Evolutionary conservation across 805 yeast genomes (phyloP).

Genomic region (Starmerella cellae): DNA sequence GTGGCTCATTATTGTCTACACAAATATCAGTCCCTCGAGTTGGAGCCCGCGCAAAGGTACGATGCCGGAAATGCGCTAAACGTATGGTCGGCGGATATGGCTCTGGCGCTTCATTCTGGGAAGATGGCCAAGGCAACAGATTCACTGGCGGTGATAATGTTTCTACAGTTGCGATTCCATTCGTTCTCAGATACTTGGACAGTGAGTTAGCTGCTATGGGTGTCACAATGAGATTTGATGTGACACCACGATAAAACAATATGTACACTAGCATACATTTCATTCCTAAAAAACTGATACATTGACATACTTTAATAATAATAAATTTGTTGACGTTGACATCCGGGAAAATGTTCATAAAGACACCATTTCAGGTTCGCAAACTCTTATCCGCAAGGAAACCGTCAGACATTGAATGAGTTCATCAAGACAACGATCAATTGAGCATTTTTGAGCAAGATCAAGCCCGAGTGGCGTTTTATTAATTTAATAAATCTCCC

Average conservation of each 20-base stretch:
- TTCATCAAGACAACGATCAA: too few species aligned
- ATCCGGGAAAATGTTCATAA: too few species aligned
- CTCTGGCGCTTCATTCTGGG: constrained; percentile 57
- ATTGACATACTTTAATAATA: too few species aligned
- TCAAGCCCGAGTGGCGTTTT: too few species aligned
- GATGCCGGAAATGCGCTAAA: constrained; percentile 85
- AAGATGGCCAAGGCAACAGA: constrained; percentile 88
- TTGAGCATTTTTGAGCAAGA: too few species aligned
- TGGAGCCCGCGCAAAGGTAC: constrained; percentile 60
- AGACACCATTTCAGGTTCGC: too few species aligned
- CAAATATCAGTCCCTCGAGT: constrained; percentile 84
- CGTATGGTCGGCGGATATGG: constrained; percentile 36
- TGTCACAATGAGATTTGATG: constrained; percentile 79
- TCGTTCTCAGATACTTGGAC: constrained; percentile 86
- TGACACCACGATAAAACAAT: constrained; percentile 39
- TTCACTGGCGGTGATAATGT: constrained; percentile 87
- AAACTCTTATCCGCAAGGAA: too few species aligned
- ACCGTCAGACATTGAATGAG: too few species aligned
- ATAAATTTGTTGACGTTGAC: too few species aligned
- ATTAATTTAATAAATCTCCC: too few species aligned
- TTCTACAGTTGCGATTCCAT: constrained; percentile 93
- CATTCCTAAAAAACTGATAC: too few species aligned
- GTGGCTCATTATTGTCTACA: constrained; percentile 85
- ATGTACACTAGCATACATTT: not conserved
- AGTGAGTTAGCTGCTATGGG: constrained; percentile 98